Evolutionary conservation across 495 filamentous ascomycete species (phyloP), one percentile per base, ranked within the genome.

Genomic region (Hypoxylon trugodes): DNA sequence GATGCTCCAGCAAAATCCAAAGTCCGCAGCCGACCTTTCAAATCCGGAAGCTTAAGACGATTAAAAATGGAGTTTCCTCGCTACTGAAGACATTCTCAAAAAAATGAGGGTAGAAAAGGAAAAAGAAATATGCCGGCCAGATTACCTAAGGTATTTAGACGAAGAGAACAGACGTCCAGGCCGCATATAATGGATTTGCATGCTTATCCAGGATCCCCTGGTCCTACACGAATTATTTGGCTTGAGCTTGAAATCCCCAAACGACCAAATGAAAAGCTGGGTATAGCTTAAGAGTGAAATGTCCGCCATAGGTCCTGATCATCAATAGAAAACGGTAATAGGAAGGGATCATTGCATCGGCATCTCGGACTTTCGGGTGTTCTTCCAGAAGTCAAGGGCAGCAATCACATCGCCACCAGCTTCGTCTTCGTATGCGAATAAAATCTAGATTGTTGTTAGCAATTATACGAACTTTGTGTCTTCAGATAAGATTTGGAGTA

Each of bases 381-480:
- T 84, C 75, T 84, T 90, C 95, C 95, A 98, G 79, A 99, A 99
- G 77, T 99, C 96, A 73, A 99, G 86, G 54, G 91, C 92, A 58
- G 92, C 92, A 52, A 99, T 88, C 38, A 97, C 88, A 72, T 99
- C 96, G 69, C 96, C 89, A 37, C 95, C 93, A n/a, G 78, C 75
- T 71, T 99, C 96, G 69, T 98, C 95, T 77, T 98, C 96, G 72
- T 97, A 97, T 54, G 96, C 96, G 75, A 96, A 98, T 24, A 72
- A 40, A 13, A 67, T 67, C 64, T 67, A 9, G 1, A 35, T n/a
- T 8, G 9, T 19, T 6, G 30, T 67, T 62, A 61, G 53, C 32
- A 41, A 38, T 28, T 2, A 5, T 5, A 30, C 4, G 26, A 22
- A n/a, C n/a, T n/a, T n/a, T 2, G 32, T 22, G 21, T 21, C 4